These are phyloP conservation scores for Pilaira anomala DNA, from an alignment of 192 early-diverging fungal genomes.

Conservation along the genomic window DNA sequence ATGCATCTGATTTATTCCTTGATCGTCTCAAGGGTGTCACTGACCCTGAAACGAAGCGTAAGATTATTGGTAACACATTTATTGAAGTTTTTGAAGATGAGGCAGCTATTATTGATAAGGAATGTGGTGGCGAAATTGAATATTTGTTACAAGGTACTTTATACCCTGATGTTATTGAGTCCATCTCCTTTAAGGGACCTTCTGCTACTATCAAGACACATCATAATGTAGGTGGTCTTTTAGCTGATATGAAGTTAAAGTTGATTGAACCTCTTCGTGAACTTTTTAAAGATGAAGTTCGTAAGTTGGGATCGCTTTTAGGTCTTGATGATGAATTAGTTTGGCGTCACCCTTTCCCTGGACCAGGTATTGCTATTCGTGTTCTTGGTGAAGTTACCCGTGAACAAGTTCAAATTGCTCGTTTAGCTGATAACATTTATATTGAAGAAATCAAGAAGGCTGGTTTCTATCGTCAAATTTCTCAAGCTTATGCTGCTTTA, in stretches of 20 bases:
- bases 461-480: slow-evolving; percentile 93
- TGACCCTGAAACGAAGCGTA: slow-evolving; percentile 97
- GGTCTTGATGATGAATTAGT: slow-evolving; percentile 91
- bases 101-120: slow-evolving; percentile 84
- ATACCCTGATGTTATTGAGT: slow-evolving; percentile 99
- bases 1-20: slow-evolving; percentile 84
- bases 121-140: slow-evolving; percentile 83
- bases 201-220: slow-evolving; percentile 99
- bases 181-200: slow-evolving; percentile 98
- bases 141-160: slow-evolving; percentile 96
- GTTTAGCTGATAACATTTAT: slow-evolving; percentile 94
- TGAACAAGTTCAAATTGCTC: slow-evolving; percentile 91
- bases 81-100: slow-evolving; percentile 97
- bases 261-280: slow-evolving; percentile 97
- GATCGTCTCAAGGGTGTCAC: slow-evolving; percentile 84
- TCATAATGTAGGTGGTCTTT: slow-evolving; percentile 97
- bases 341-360: slow-evolving; percentile 99
- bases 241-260: slow-evolving; percentile 96
- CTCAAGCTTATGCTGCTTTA: slow-evolving; percentile 96
- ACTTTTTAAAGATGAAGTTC: slow-evolving; percentile 99
- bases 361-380: slow-evolving; percentile 98
- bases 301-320: slow-evolving; percentile 83
- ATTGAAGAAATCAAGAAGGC: slow-evolving; percentile 99
- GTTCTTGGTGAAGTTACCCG: slow-evolving; percentile 94
- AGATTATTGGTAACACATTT: slow-evolving; percentile 99